Base-by-base conservation (phyloP, 2,329 filamentous ascomycete species). In the Scedosporium aurantiacum region DNA sequence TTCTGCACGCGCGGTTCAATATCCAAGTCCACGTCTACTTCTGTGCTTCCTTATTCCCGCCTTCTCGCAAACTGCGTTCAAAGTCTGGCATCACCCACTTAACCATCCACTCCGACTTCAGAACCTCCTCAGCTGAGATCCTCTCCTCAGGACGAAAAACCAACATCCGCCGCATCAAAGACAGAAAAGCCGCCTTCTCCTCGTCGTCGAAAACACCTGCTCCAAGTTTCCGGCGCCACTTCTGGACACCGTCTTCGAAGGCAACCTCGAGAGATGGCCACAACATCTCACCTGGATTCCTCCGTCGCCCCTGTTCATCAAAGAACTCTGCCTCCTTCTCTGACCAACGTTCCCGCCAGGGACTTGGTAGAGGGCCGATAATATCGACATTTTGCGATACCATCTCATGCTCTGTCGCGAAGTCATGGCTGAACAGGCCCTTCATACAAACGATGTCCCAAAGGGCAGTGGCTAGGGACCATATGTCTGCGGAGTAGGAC, bases 91-190 rank as follows among this genome's bases (percentile, higher is more conserved):
- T 32, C 14, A 56, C 68, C 71, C 71, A 73, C 37, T 70, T 72
- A 0, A 67, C 64, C 66, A 73, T 72, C 71, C 71, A 74, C 25
- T 72, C 67, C 0, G 70, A 74, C 58, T 58, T 57, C 6, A 73
- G 62, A 1, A 74, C 66, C 52, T 70, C 65, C 10, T 70, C 62
- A 18, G 64, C 67, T 16, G 70, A 68, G 16, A 65, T 64, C 60
- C 71, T 65, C 8, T 70, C 65, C 59, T 70, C 66, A 0, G 69
- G 69, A 10, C 63, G 63, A 32, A 70, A 72, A 43, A 27, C 58
- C 21, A 73, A 61, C 70, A 73, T 73, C 4, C 62, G 61, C 3
- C 66, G 66, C 62, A 73, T 69, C 61, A 73, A 58, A 16, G 68
- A 67, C 2, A 72, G 57, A 50, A 72, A 62, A 1, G 63, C 63